phyloP scores from a whole-genome alignment of 495 filamentous ascomycete species.

The Penicillium turbatum region DNA sequence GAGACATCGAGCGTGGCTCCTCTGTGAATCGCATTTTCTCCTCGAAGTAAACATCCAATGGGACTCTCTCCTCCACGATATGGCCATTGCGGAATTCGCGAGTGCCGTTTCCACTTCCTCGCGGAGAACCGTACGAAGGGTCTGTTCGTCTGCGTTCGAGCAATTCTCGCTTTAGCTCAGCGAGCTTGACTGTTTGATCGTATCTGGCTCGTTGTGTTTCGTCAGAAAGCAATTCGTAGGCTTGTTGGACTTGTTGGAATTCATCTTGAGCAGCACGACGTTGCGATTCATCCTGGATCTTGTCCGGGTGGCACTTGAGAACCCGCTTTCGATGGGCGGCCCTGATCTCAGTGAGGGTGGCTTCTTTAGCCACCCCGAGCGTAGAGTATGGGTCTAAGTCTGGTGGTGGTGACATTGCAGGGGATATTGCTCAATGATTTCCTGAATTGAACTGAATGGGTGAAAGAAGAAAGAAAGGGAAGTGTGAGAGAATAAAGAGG shows the following conservation, averaged over 20 bases:
- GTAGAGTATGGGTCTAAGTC: slow-evolving; percentile 79
- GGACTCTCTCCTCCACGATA: slow-evolving; percentile 45
- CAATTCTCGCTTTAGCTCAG: slow-evolving; percentile 52
- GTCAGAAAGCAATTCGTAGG: slow-evolving; percentile 88
- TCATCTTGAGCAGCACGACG: slow-evolving; percentile 69
- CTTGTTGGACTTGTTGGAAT: slow-evolving; percentile 90
- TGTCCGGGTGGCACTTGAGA: slow-evolving; percentile 92
- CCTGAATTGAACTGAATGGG: slow-evolving; percentile 12
- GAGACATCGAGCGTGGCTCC: slow-evolving; percentile 34
- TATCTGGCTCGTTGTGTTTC: slow-evolving; percentile 66
- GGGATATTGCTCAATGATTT: background rate
- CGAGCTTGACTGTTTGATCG: slow-evolving; percentile 68
- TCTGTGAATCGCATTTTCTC: slow-evolving; percentile 37
- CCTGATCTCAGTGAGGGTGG: slow-evolving; percentile 69
- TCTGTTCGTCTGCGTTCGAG: slow-evolving; percentile 37
- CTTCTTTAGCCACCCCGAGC: slow-evolving; percentile 73
- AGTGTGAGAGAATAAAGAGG: slow-evolving; percentile 10
- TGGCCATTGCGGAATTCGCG: slow-evolving; percentile 46
- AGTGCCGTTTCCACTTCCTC: slow-evolving; percentile 21
- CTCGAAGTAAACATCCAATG: slow-evolving; percentile 38
- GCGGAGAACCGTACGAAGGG: slow-evolving; percentile 18
- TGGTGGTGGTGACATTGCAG: slow-evolving; percentile 56
- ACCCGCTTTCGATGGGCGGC: slow-evolving; percentile 85
- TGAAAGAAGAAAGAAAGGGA: slow-evolving; percentile 18
- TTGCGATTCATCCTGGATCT: slow-evolving; percentile 71